Base-by-base conservation (phyloP, 306 rosid genomes). In the Acmispon strigosus region DNA sequence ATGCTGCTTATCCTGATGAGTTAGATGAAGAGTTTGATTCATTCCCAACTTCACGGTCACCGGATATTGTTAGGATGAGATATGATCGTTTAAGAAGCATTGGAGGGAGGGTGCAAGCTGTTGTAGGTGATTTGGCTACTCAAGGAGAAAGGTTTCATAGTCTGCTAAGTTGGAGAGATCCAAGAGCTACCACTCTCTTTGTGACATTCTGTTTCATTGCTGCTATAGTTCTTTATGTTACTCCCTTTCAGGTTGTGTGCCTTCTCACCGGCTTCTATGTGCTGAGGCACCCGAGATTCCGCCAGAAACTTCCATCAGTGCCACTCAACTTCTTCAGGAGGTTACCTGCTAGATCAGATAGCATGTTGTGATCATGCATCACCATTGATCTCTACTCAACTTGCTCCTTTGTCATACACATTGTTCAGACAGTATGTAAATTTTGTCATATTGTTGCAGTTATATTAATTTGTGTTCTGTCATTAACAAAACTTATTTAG, bases 61-160 rank as follows among this genome's bases (percentile, higher is more conserved):
- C 92, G 0, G 95, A 92, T 51, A 78, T 85, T 0, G 86, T 83
- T 37, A 47, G 87, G 42, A 92, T 92, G 96, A 86, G 98, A 51
- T 92, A 92, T 42, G 98, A 92, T 29, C 86, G 96, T 6, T 68
- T 90, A 20, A 86, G 92, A 62, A 92, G 96, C 76, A 88, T 92
- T 39, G 96, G 76, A 6, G 98, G 98, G 58, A 88, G 96, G 71
- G 96, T 92, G 19, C 98, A 90, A 62, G 86, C 86, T 6, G 96
- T 88, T 70, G 83, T 92, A 2, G 92, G 96, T 22, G 98, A 92
- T 66, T 8, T 92, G 52, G 98, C 92, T 9, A 88, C 96, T n/a
- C 96, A 92, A 85, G 96, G 96, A 13, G 98, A 92, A 72, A 83
- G 98, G 73, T 79, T 92, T 57, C 96, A 88, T 58, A 86, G 86